phyloP scores from a whole-genome alignment of 2,329 filamentous ascomycete genomes.

The Atkinsonella hypoxylon region DNA sequence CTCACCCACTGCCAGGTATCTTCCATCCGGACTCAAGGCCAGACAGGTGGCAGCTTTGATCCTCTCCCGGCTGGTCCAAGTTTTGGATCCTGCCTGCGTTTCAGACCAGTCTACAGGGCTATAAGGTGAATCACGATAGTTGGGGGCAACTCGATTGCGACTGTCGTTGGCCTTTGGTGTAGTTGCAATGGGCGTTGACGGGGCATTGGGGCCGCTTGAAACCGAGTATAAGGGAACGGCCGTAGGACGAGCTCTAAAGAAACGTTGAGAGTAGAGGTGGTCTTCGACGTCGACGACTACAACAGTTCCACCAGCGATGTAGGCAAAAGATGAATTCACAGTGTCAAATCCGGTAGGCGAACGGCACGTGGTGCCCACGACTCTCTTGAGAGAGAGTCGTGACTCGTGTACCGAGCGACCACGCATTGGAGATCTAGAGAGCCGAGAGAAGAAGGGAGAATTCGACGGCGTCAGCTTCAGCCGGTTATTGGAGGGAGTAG shows the following conservation, averaged over 20 bases:
- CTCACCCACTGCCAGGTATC: slow-evolving; percentile 84
- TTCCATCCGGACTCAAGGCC: slow-evolving; percentile 75
- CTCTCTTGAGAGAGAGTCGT: slow-evolving; percentile 62
- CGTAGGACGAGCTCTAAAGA: slow-evolving; percentile 77
- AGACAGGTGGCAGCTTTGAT: slow-evolving; percentile 93
- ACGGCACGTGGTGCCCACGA: slow-evolving; percentile 82
- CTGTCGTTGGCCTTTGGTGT: slow-evolving; percentile 53
- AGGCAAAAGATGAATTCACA: slow-evolving; percentile 68
- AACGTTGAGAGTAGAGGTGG: slow-evolving; percentile 61
- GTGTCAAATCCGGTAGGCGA: slow-evolving; percentile 80
- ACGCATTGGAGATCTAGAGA: slow-evolving; percentile 50
- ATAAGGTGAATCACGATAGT: slow-evolving; percentile 36
- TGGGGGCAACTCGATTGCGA: slow-evolving; percentile 40
- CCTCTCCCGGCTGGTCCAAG: slow-evolving; percentile 79
- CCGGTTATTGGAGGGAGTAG: slow-evolving; percentile 42
- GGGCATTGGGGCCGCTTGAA: slow-evolving; percentile 37
- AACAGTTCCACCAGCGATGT: slow-evolving; percentile 87
- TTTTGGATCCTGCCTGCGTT: slow-evolving; percentile 46
- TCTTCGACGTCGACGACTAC: slow-evolving; percentile 73
- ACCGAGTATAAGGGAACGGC: slow-evolving; percentile 55
- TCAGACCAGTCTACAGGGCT: slow-evolving; percentile 46
- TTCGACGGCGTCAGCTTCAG: slow-evolving; percentile 65
- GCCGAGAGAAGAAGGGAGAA: slow-evolving; percentile 55
- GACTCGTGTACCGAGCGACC: slow-evolving; percentile 37
- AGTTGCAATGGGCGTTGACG: slow-evolving; percentile 34